Evolutionary conservation across 805 yeast genomes (phyloP), one percentile per base, ranked within the genome.

Genomic region (Clavispora vitiphila): DNA sequence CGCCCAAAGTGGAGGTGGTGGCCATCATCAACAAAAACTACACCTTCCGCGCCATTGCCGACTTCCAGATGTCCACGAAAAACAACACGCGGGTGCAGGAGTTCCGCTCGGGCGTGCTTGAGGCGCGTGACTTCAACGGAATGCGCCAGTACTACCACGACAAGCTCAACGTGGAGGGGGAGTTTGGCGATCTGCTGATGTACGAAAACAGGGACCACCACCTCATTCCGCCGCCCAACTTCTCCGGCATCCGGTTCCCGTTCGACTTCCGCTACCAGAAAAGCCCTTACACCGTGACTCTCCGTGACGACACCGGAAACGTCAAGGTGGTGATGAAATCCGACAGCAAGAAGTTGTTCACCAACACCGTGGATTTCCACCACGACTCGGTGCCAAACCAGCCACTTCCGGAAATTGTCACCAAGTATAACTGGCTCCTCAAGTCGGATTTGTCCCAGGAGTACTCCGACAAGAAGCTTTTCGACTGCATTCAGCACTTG

Each of bases 191-290:
- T 27, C 43, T 46, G 31, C 49, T 29, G 21, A 43, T 39, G 5
- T 64, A 58, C 44, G 53, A 47, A 11, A 66, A 68, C 43, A 62
- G 55, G 30, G 71, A 76, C 41, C 72, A 77, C 42, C 81, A 83
- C 45, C 55, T 90, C 12, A 83, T 95, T 2, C 96, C 98, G 0
- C 95, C 96, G 4, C 89, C 96, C 2, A 64, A 86, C 39, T 85
- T 88, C 48, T 81, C 96, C 1, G 78, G 83, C 34, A 78, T 83
- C 11, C 75, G 81, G 27, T 77, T 85, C 40, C 96, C 97, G 3
- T 83, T 78, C 53, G 77, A 79, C 49, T 91, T 88, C 62, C 77
- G 77, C 43, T 93, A 83, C 60, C 81, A 79, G 42, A 85, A 85
- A 48, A 90, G 86, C 51, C 81, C 90, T 2, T 57, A 67, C 43